Conservation (phyloP, 768 basidiomycete species). For the Heimioporus sp. region DNA sequence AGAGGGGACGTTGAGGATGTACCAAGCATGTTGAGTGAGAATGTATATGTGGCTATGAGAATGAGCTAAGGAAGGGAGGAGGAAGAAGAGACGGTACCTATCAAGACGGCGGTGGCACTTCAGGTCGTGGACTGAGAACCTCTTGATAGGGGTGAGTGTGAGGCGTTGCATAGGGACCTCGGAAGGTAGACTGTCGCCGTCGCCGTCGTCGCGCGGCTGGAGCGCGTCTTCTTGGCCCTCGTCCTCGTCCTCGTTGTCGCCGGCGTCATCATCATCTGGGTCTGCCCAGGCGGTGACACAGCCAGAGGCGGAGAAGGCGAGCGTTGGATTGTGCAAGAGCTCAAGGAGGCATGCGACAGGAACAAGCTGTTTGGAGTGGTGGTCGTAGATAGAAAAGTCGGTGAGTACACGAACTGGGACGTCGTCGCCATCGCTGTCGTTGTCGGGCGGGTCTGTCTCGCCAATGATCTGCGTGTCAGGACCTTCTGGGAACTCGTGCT, state of each 20-base stretch:
- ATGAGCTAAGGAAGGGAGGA: constrained; percentile 9
- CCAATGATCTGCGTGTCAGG: constrained; percentile 41
- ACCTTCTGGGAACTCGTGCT: constrained; percentile 39
- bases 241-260: constrained; percentile 23
- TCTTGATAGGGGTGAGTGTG: constrained; percentile 42
- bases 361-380: constrained; percentile 36
- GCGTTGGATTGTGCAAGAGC: constrained; percentile 18
- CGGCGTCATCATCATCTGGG: constrained; percentile 28
- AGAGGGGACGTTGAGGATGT: constrained; percentile 57
- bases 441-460: constrained; percentile 35
- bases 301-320: constrained; percentile 36
- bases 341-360: constrained; percentile 39
- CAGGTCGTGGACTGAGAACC: constrained; percentile 47
- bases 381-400: constrained; percentile 53
- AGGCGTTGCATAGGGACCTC: constrained; percentile 30
- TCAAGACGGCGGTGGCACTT: constrained; percentile 35
- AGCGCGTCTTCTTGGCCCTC: constrained; percentile 22
- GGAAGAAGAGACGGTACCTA: constrained; percentile 32
- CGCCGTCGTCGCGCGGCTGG: not conserved
- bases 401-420: constrained; percentile 57
- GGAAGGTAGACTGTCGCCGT: not conserved
- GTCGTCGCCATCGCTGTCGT: constrained; percentile 31
- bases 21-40: constrained; percentile 64
- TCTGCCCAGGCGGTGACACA: constrained; percentile 39
- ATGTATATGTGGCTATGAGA: constrained; percentile 58